These are phyloP conservation scores for Epichloe coenophiala DNA, from an alignment of 2,329 filamentous ascomycete genomes.

Conservation along the genomic window DNA sequence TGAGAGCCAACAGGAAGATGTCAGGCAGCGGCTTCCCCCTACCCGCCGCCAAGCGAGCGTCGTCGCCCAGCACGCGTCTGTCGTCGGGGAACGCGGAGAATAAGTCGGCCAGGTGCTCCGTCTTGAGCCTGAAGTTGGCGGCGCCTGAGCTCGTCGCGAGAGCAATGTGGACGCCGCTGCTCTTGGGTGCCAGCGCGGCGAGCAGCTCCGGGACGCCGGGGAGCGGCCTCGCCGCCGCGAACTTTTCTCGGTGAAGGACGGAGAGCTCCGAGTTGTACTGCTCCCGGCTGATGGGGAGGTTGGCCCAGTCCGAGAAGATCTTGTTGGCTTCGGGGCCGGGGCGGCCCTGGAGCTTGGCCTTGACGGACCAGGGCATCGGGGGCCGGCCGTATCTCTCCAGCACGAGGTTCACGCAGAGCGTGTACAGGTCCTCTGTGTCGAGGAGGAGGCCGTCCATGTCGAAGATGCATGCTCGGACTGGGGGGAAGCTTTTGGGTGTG, in stretches of 20 bases:
- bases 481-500: constrained; percentile 49
- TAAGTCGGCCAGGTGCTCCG: constrained; percentile 42
- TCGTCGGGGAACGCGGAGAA: constrained; percentile 53
- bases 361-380: constrained; percentile 79
- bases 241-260: constrained; percentile 55
- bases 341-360: constrained; percentile 64
- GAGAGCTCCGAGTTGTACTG: constrained; percentile 50
- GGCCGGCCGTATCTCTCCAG: constrained; percentile 63
- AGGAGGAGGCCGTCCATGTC: constrained; percentile 98
- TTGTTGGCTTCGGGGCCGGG: constrained; percentile 38
- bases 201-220: constrained; percentile 66
- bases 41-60: constrained; percentile 59
- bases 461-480: constrained; percentile 83
- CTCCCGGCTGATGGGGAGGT: constrained; percentile 61
- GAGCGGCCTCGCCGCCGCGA: constrained; percentile 61
- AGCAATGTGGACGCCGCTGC: constrained; percentile 57
- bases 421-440: constrained; percentile 86
- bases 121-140: constrained; percentile 67
- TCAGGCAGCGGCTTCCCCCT: constrained; percentile 95
- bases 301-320: constrained; percentile 63
- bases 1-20: constrained; percentile 79
- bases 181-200: constrained; percentile 19
- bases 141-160: constrained; percentile 69
- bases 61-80: constrained; percentile 76
- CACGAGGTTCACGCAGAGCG: constrained; percentile 66